A percentile compares a stretch with the other conserved stretches of the same genome.
Evolutionary conservation across 352 stramenopile species (phyloP).

Genomic region (Phytophthora constricta): DNA sequence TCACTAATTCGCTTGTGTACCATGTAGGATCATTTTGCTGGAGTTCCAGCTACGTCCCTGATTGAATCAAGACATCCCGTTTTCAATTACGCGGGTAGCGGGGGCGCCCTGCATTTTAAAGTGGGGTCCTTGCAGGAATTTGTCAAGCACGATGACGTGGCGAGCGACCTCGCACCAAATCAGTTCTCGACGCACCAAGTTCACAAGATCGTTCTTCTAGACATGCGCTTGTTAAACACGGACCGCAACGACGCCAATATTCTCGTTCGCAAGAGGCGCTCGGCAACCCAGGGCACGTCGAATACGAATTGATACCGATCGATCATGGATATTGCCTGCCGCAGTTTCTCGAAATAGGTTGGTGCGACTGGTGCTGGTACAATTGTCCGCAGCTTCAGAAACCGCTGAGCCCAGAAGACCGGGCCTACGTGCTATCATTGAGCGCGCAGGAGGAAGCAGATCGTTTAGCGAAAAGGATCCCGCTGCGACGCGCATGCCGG

Average conservation of each 20-base stretch:
- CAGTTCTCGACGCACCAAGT: conserved; percentile 93
- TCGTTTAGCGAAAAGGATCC: conserved; percentile 69
- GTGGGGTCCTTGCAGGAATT: conserved; percentile 98
- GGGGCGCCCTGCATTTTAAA: conserved; percentile 83
- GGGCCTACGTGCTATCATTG: conserved; percentile 67
- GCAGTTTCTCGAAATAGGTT: conserved; percentile 95
- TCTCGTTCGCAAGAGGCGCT: conserved; percentile 89
- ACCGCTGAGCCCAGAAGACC: conserved; percentile 65
- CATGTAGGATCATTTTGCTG: conserved; percentile 85
- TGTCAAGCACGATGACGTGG: conserved; percentile 94
- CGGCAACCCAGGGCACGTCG: conserved; percentile 47
- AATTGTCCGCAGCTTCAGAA: conserved; percentile 95
- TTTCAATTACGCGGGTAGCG: conserved; percentile 72
- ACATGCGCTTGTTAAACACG: conserved; percentile 98
- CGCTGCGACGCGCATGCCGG: conserved; percentile 70
- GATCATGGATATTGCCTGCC: conserved; percentile 99
- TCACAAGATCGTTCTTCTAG: conserved; percentile 98
- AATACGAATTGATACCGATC: conserved; percentile 98
- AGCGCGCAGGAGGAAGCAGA: conserved; percentile 67
- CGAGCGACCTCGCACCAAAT: conserved; percentile 93
- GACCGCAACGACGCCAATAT: conserved; percentile 99
- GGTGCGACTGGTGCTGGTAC: conserved; percentile 99
- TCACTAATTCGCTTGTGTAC: conserved; percentile 17
- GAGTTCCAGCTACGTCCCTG: conserved; percentile 78
- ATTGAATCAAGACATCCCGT: conserved; percentile 78